phyloP scores from a whole-genome alignment of 2,329 filamentous ascomycete species.

The Aspergillus tamarii region DNA sequence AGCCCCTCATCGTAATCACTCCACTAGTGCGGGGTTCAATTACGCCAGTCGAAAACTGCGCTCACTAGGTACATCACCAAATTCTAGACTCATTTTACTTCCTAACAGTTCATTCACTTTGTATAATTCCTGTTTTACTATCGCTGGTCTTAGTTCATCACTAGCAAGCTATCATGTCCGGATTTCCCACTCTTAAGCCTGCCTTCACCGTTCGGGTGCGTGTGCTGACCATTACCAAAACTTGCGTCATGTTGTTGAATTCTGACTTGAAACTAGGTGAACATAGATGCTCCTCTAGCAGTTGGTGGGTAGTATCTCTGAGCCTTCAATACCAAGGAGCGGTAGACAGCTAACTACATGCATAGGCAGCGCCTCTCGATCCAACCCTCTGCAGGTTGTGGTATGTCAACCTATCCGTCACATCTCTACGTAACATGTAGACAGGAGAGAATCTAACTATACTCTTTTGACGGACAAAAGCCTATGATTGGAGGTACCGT shows the following conservation, averaged over 20 bases:
- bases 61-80: not conserved
- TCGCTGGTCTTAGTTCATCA: not conserved
- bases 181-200: conserved; percentile 43
- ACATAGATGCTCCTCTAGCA: conserved; percentile 31
- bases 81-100: not conserved
- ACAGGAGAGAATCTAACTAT: not conserved
- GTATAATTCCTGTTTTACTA: not conserved
- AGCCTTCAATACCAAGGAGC: not conserved
- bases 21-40: conserved; percentile 1
- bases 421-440: not conserved
- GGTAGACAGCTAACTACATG: conserved; percentile 5
- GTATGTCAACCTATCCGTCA: conserved; percentile 26
- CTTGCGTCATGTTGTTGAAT: not conserved
- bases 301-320: conserved; percentile 33
- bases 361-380: conserved; percentile 41
- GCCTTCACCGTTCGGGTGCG: conserved; percentile 45
- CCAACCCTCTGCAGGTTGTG: conserved; percentile 40
- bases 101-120: not conserved
- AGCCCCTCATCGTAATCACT: not conserved
- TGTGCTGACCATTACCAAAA: not conserved
- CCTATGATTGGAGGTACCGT: conserved; percentile 43
- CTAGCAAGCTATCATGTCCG: conserved; percentile 36
- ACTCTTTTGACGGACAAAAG: conserved; percentile 23
- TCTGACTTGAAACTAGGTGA: conserved; percentile 29
- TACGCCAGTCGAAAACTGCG: not conserved